Percentiles rank a stretch among this genome's conserved stretches.
Evolutionary conservation across 1,284 basidiomycete species (phyloP).

Genomic region (Ustilago loliicola): DNA sequence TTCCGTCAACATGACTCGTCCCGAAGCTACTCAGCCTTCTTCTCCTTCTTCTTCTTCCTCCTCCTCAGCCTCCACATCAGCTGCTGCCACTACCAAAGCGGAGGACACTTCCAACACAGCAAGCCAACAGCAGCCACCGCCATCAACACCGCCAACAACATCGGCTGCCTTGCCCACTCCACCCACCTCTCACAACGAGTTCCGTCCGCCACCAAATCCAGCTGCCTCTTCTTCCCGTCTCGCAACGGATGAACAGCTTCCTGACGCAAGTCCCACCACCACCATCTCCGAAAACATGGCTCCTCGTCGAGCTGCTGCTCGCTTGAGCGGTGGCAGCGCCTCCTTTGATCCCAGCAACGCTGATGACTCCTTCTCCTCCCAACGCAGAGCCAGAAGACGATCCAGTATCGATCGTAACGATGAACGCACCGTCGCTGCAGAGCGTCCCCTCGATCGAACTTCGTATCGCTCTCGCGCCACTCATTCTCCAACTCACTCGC

Average conservation of each 20-base stretch:
- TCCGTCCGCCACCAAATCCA: slow-evolving; percentile 37
- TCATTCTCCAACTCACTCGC: slow-evolving; percentile 34
- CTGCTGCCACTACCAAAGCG: background rate
- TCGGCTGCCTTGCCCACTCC: slow-evolving; percentile 49
- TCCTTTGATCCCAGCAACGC: slow-evolving; percentile 28
- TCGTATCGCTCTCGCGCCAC: slow-evolving; percentile 43
- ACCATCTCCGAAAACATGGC: slow-evolving; percentile 49
- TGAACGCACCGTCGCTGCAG: slow-evolving; percentile 37
- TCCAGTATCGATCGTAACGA: slow-evolving; percentile 53
- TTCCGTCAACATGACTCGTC: slow-evolving; percentile 17
- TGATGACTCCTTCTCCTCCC: slow-evolving; percentile 40
- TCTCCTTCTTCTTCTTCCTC: slow-evolving; percentile 2
- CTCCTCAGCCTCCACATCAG: slow-evolving; percentile 1
- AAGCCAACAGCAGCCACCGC: slow-evolving; percentile 13
- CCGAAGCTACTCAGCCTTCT: slow-evolving; percentile 7
- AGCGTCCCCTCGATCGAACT: slow-evolving; percentile 30
- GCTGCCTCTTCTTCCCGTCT: slow-evolving; percentile 42
- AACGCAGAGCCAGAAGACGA: slow-evolving; percentile 39
- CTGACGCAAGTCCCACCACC: slow-evolving; percentile 45
- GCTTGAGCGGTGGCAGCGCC: slow-evolving; percentile 45
- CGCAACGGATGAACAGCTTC: slow-evolving; percentile 24
- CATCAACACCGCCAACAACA: slow-evolving; percentile 29
- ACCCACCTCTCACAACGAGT: slow-evolving; percentile 59
- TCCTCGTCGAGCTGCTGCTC: slow-evolving; percentile 40
- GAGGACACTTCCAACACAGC: slow-evolving; percentile 5